phyloP scores from a whole-genome alignment of 768 basidiomycete genomes.

The Cyclocybe aegerita region DNA sequence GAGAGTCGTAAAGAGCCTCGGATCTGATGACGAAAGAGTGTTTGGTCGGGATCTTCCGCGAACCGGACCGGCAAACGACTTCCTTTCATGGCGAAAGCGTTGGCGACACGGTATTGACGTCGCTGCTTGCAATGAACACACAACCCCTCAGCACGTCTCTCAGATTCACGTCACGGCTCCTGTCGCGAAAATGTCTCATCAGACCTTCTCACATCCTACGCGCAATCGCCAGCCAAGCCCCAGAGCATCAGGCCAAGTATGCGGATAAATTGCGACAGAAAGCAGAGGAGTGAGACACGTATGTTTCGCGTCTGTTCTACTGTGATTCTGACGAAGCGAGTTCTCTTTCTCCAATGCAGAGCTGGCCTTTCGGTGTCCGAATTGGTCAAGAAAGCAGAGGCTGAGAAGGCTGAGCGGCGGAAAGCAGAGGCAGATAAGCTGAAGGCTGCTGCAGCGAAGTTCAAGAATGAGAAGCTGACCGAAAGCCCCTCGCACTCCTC shows the following conservation, averaged over 20 bases:
- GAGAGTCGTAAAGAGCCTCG: conserved; percentile 68
- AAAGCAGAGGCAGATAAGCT: conserved; percentile 23
- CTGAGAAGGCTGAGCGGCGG: conserved; percentile 14
- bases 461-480: conserved; percentile 5
- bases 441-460: conserved; percentile 16
- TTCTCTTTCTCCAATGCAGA: conserved; percentile 26
- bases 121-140: conserved; percentile 5
- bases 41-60: no score
- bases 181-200: not conserved
- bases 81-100: not conserved
- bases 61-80: not conserved
- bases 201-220: not conserved
- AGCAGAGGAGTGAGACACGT: conserved; percentile 56
- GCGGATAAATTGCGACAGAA: conserved; percentile 64
- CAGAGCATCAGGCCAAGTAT: conserved; percentile 47
- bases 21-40: conserved; percentile 74
- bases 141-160: conserved; percentile 8
- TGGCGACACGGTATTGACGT: not conserved
- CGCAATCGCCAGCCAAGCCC: conserved; percentile 5
- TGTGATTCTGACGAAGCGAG: conserved; percentile 9
- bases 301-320: not conserved
- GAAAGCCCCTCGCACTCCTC: not conserved
- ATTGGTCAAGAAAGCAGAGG: conserved; percentile 24
- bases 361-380: conserved; percentile 37
- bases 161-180: not conserved